Evolutionary conservation across 1,139 yeast species (phyloP).

Genomic region (Suhomyces panamericanus): DNA sequence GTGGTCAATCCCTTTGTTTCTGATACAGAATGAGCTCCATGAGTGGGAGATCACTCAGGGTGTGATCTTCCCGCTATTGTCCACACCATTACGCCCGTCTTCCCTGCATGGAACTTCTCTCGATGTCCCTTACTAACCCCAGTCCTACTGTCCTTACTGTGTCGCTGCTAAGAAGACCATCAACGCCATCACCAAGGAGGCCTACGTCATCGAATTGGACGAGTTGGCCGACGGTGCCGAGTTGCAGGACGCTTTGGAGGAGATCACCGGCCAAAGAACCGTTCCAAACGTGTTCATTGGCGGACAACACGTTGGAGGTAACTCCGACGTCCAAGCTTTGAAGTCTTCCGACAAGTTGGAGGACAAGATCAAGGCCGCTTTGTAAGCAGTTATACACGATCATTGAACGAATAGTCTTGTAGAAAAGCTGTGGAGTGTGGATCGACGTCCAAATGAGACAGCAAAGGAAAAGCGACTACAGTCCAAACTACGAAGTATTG

Average conservation of each 20-base stretch:
- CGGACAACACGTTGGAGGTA: constrained; percentile 94
- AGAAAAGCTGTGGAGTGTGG: too few species aligned
- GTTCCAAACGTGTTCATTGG: constrained; percentile 91
- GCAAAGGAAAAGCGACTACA: too few species aligned
- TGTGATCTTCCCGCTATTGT: neutral
- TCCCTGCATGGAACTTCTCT: too few species aligned
- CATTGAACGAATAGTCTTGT: too few species aligned
- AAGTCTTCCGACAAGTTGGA: constrained; percentile 30
- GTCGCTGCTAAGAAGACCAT: constrained; percentile 60
- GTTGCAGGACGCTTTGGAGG: constrained; percentile 74
- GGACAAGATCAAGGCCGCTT: constrained; percentile 27
- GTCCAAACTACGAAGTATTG: too few species aligned
- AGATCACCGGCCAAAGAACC: constrained; percentile 84
- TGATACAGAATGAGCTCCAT: too few species aligned
- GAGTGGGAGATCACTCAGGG: too few species aligned
- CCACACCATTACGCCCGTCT: neutral
- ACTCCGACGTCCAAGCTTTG: constrained; percentile 76
- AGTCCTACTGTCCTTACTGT: constrained; percentile 70
- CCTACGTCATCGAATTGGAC: constrained; percentile 68
- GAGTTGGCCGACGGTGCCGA: constrained; percentile 41
- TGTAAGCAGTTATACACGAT: constrained; percentile 15
- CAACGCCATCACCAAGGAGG: constrained; percentile 50
- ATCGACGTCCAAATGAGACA: too few species aligned
- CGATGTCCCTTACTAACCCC: constrained; percentile 17
- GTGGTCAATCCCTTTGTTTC: too few species aligned